A percentile compares a stretch with the other conserved stretches of the same genome.
Evolutionary conservation across 1,139 yeast genomes (phyloP).

Genomic region (Keqinozyma sinolaborantium): DNA sequence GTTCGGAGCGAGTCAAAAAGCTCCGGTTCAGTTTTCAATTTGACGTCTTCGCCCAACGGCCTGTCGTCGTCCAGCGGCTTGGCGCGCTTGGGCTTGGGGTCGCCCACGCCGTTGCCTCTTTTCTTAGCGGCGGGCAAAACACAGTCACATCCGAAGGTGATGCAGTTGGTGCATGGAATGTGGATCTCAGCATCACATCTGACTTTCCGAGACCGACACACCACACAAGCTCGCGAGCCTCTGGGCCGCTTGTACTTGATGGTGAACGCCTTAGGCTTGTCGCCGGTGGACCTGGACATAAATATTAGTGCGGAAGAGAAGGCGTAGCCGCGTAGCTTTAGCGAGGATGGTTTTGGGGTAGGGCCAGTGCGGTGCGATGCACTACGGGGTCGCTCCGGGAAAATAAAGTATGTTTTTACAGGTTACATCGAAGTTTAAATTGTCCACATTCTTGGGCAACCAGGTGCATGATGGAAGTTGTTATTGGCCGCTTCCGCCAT

Average conservation of each 20-base stretch:
- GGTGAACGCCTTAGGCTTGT: conserved; percentile 47
- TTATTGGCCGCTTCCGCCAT: no score
- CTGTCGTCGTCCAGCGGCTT: conserved; percentile 5
- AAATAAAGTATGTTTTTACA: no score
- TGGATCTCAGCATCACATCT: conserved; percentile 68
- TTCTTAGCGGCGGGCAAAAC: conserved; percentile 57
- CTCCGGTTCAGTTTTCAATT: conserved; percentile 2
- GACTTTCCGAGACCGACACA: conserved; percentile 70
- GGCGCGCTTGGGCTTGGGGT: conserved; percentile 19
- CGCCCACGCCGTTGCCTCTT: conserved; percentile 30
- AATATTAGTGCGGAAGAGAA: no score
- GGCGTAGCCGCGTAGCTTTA: no score
- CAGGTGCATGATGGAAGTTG: no score
- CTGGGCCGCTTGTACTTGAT: conserved; percentile 50
- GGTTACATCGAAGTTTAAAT: no score
- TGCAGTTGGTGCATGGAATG: conserved; percentile 75
- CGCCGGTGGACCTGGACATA: conserved; percentile 13
- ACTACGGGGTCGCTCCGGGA: no score
- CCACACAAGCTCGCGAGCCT: conserved; percentile 51
- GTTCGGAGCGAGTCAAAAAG: neutral
- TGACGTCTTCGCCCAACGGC: conserved; percentile 3
- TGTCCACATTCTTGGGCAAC: no score
- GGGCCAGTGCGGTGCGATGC: no score
- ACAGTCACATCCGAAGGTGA: conserved; percentile 75
- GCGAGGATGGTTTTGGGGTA: no score